Evolutionary conservation across 2,329 filamentous ascomycete species (phyloP).

Genomic region (Cryphonectria carpinicola): DNA sequence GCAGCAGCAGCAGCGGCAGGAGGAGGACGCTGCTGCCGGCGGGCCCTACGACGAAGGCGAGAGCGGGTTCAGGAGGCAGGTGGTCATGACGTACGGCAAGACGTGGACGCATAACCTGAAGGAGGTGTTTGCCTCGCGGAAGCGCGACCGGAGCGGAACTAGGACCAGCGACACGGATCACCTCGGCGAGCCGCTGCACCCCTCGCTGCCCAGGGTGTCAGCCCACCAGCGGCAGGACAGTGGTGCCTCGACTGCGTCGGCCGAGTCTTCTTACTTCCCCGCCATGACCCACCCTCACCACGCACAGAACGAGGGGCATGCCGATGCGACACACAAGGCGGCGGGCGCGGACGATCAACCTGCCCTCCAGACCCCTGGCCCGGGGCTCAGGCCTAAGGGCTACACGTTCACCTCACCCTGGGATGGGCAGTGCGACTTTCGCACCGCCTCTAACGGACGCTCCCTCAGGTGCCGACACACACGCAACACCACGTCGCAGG

Average conservation of each 20-base stretch:
- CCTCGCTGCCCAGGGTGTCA: slow-evolving; percentile 9
- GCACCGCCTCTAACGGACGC: slow-evolving; percentile 75
- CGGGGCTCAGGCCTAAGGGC: slow-evolving; percentile 59
- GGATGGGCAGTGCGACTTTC: slow-evolving; percentile 85
- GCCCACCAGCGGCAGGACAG: slow-evolving; percentile 36
- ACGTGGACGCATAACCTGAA: slow-evolving; percentile 53
- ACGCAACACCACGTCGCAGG: slow-evolving; percentile 51
- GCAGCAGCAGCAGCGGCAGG: slow-evolving; percentile 20
- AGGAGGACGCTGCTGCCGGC: slow-evolving; percentile 17
- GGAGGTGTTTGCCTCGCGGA: slow-evolving; percentile 45
- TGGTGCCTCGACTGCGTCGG: slow-evolving; percentile 24
- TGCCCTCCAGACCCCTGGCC: slow-evolving; percentile 48
- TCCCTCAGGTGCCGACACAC: slow-evolving; percentile 75
- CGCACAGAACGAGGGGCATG: not conserved
- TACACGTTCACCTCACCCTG: slow-evolving; percentile 86
- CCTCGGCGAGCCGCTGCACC: slow-evolving; percentile 31
- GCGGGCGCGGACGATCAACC: slow-evolving; percentile 26
- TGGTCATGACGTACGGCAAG: slow-evolving; percentile 61
- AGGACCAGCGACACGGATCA: slow-evolving; percentile 33
- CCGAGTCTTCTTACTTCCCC: slow-evolving; percentile 15
- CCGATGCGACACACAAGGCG: not conserved
- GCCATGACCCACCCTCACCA: slow-evolving; percentile 18
- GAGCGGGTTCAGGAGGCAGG: slow-evolving; percentile 54
- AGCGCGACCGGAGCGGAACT: slow-evolving; percentile 34
- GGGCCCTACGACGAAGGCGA: slow-evolving; percentile 31